These are phyloP conservation scores for Raphanus raphanistrum DNA, from an alignment of 345 rosid genomes.

Conservation along the genomic window DNA sequence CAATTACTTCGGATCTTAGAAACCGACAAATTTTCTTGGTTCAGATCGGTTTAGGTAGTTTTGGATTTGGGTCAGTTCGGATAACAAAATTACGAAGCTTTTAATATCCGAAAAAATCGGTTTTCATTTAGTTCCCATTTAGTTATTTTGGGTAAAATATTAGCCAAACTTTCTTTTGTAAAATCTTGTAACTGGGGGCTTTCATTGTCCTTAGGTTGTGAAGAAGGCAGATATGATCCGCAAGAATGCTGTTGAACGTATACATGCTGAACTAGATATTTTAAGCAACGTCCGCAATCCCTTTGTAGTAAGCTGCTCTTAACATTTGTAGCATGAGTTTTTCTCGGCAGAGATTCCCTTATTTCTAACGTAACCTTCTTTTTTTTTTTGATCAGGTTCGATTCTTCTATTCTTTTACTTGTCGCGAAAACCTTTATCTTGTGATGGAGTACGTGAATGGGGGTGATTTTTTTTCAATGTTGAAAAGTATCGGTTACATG, in stretches of 20 bases:
- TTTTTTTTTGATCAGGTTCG: constrained; percentile 67
- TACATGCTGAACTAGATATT: constrained; percentile 44
- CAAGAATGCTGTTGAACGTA: neutral
- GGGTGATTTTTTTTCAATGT: constrained; percentile 86
- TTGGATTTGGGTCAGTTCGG: neutral
- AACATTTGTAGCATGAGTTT: constrained; percentile 37
- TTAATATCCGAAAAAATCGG: neutral
- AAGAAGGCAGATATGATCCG: neutral
- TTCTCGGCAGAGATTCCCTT: constrained; percentile 16
- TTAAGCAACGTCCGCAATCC: constrained; percentile 91
- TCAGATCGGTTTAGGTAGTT: neutral
- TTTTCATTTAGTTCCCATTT: neutral
- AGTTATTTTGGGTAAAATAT: neutral
- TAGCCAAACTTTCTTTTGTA: constrained; percentile 1
- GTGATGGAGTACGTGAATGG: constrained; percentile 99
- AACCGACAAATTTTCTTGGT: neutral
- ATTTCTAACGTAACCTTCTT: constrained; percentile 39
- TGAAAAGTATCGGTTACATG: constrained; percentile 80
- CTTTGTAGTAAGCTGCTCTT: constrained; percentile 83
- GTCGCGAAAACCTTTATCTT: constrained; percentile 89
- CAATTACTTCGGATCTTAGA: neutral
- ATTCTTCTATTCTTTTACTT: constrained; percentile 95
- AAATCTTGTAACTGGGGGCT: constrained; percentile 14
- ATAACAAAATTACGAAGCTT: neutral
- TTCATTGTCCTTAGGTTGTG: neutral